Base-by-base conservation (phyloP, 208 protist genomes). In the Wallacemonas sp. region DNA sequence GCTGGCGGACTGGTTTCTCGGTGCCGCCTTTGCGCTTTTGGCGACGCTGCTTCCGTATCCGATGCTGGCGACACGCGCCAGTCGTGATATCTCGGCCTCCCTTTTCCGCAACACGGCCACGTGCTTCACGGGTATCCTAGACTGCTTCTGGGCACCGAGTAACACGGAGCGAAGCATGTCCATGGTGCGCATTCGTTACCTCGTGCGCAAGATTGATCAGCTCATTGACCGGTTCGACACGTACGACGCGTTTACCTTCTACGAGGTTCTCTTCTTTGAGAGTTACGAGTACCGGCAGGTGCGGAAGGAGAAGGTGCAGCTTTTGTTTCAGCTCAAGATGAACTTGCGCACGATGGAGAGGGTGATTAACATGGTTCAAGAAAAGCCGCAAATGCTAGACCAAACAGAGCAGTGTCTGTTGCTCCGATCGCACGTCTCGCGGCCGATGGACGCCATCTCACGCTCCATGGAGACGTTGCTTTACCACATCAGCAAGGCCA, bases 251-350 rank as follows among this genome's bases (percentile, higher is more conserved):
- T 78, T 75, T 44, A 84, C 81, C 28, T 81, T 84, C 23, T 89
- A 92, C 61, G 82, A 92, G 64, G 73, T 89, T 20, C 69, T 92
- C 39, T 74, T 92, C 48, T 92, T 90, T 72, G 83, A 90, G 50
- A 81, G 74, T 25, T 70, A 54, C 42, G 83, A 93, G 61, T 63
- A 79, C 3, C 78, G 84, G 18, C 76, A 86, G 57, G 68, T 93
- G 26, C 81, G 87, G 2, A 72, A 79, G 70, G 67, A 84, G 50
- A 93, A 93, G 59, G 71, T 74, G 25, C 50, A 72, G 41, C 72
- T 93, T 36, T 49, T 90, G 39, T 50, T 81, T 32, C 76, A 88
- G 46, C 65, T 93, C 22, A 79, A 84, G 59, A 77, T 89, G 59
- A 86, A 90, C 67, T 72, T 93, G 29, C 75, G 81, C 7, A 72